Conservation (phyloP, 306 rosid species). For the Casuarina equisetifolia region DNA sequence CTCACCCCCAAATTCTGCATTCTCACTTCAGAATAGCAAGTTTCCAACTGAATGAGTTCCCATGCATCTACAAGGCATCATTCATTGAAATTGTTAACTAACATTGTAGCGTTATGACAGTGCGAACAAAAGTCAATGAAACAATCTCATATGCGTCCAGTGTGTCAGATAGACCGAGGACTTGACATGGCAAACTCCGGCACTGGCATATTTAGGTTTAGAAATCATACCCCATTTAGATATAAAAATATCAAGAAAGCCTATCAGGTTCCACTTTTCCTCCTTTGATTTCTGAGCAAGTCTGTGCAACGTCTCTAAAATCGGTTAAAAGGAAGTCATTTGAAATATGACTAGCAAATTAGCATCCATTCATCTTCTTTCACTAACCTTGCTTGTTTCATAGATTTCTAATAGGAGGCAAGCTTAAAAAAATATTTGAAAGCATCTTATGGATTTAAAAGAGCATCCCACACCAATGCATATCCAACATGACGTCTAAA, state of each 20-base stretch:
- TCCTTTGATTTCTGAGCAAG: background rate
- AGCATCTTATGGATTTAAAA: background rate
- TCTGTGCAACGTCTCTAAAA: background rate
- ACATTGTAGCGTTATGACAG: background rate
- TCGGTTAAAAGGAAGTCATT: background rate
- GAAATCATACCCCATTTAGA: background rate
- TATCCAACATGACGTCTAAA: background rate
- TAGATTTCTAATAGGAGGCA: background rate
- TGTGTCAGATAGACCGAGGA: background rate
- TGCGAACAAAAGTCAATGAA: background rate
- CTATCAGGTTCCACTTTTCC: background rate
- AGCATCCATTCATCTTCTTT: background rate
- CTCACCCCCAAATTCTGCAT: slow-evolving; percentile 50
- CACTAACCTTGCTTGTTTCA: background rate
- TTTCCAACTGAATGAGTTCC: slow-evolving; percentile 91
- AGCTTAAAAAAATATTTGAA: background rate
- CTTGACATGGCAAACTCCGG: background rate
- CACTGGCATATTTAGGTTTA: background rate
- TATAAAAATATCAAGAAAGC: background rate
- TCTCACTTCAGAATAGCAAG: slow-evolving; percentile 81
- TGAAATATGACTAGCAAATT: background rate
- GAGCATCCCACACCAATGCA: background rate
- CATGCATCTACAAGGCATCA: slow-evolving; percentile 61
- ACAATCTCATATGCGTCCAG: background rate
- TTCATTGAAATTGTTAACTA: slow-evolving; percentile 18